Percentiles rank a stretch among this genome's conserved stretches.
phyloP scores from a whole-genome alignment of 495 filamentous ascomycete species.

The Penicillium steckii region DNA sequence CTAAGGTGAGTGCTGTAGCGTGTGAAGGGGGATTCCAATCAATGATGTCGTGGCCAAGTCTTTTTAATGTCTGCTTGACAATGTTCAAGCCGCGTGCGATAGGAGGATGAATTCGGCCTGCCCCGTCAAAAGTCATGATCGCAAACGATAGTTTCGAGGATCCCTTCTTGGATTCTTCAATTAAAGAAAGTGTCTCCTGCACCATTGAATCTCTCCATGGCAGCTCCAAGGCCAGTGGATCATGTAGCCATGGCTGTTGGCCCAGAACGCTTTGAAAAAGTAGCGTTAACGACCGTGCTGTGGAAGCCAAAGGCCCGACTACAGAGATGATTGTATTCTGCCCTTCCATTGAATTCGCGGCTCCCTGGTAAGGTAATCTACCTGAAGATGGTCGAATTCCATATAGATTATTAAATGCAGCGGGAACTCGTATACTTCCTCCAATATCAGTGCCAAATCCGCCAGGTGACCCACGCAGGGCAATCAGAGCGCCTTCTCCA shows the following conservation, averaged over 20 bases:
- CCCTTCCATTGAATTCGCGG: constrained; percentile 55
- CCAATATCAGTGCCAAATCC: constrained; percentile 73
- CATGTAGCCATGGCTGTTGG: constrained; percentile 61
- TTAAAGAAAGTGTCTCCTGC: constrained; percentile 42
- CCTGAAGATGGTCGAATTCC: constrained; percentile 50
- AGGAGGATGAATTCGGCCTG: constrained; percentile 50
- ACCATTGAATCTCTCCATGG: constrained; percentile 61
- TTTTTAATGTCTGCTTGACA: constrained; percentile 48
- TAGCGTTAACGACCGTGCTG: constrained; percentile 48
- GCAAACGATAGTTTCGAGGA: constrained; percentile 49
- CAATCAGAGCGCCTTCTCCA: constrained; percentile 61
- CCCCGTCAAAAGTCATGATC: constrained; percentile 50
- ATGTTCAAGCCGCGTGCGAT: constrained; percentile 53
- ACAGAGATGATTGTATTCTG: constrained; percentile 58
- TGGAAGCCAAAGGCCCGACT: constrained; percentile 55
- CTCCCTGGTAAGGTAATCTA: constrained; percentile 44
- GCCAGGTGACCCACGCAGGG: constrained; percentile 51
- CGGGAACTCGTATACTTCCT: constrained; percentile 66
- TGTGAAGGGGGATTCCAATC: constrained; percentile 60
- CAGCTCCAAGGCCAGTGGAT: constrained; percentile 59
- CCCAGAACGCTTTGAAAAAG: constrained; percentile 54
- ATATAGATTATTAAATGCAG: constrained; percentile 62
- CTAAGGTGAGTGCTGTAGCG: constrained; percentile 25
- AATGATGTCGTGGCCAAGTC: constrained; percentile 56
- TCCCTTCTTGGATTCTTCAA: constrained; percentile 27